These are phyloP conservation scores for Sarcodon sp. DNA, from an alignment of 768 basidiomycete species.

Conservation along the genomic window DNA sequence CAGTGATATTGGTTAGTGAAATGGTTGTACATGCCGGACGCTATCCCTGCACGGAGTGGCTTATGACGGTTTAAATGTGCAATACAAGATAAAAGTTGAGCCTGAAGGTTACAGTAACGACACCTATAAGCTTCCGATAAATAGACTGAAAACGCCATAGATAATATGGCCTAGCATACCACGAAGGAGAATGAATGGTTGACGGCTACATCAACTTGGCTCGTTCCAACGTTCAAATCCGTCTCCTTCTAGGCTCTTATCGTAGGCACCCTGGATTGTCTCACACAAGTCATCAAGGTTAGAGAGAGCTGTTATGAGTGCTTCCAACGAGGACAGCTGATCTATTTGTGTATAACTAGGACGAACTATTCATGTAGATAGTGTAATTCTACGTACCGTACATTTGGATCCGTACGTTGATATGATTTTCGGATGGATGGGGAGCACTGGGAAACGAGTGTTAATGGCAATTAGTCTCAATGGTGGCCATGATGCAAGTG, in stretches of 20 bases:
- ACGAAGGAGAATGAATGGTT: not conserved
- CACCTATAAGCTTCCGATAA: not conserved
- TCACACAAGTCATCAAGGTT: constrained; percentile 70
- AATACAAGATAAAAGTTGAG: too few species aligned
- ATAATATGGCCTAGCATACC: not conserved
- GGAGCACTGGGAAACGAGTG: constrained; percentile 43
- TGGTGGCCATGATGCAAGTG: too few species aligned
- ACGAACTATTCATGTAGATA: not conserved
- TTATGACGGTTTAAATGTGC: too few species aligned
- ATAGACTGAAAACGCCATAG: not conserved
- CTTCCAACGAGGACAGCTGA: constrained; percentile 72
- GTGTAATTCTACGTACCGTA: constrained; percentile 55
- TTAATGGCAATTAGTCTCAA: constrained; percentile 5
- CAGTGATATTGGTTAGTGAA: too few species aligned
- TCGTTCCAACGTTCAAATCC: constrained; percentile 61
- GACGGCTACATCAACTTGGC: constrained; percentile 26
- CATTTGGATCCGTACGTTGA: constrained; percentile 98
- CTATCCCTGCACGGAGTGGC: too few species aligned
- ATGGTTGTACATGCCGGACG: too few species aligned
- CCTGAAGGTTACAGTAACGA: not conserved
- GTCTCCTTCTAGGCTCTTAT: constrained; percentile 37
- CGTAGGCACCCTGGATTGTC: constrained; percentile 59
- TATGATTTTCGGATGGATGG: constrained; percentile 94
- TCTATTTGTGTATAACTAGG: constrained; percentile 31
- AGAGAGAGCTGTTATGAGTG: constrained; percentile 62